phyloP scores from a whole-genome alignment of 768 basidiomycete species.

The Pilatotrama ljubarskyi region DNA sequence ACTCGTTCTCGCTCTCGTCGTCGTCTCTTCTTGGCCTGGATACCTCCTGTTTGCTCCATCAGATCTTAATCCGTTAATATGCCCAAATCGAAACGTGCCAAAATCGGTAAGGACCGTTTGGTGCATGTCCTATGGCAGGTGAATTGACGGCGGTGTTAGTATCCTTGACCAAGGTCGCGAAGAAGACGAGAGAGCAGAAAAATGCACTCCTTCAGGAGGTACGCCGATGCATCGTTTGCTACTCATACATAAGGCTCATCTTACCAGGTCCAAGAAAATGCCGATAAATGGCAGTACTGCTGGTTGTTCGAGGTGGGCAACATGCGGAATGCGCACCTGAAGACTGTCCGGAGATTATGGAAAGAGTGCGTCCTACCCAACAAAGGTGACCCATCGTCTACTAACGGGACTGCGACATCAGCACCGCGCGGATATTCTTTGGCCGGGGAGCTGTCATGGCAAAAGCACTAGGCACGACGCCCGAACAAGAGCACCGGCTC shows the following conservation, averaged over 20 bases:
- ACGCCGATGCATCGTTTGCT: constrained; percentile 23
- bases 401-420: constrained; percentile 29
- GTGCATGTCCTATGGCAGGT: constrained; percentile 15
- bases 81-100: constrained; percentile 88
- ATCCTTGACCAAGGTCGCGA: constrained; percentile 89
- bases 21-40: background rate
- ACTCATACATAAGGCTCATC: background rate
- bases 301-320: constrained; percentile 95
- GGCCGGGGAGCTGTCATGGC: constrained; percentile 89
- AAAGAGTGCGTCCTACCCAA: constrained; percentile 63
- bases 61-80: constrained; percentile 41
- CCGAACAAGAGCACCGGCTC: constrained; percentile 80
- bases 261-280: constrained; percentile 71
- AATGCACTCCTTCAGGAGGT: constrained; percentile 79
- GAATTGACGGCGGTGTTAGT: constrained; percentile 47
- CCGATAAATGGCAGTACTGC: constrained; percentile 91
- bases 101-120: constrained; percentile 66
- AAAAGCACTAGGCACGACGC: constrained; percentile 87
- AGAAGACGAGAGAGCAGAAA: constrained; percentile 94
- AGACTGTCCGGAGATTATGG: constrained; percentile 93
- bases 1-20: background rate
- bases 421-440: constrained; percentile 89
- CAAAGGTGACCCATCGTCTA: background rate
- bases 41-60: background rate
- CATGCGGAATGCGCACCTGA: constrained; percentile 93